These are phyloP conservation scores for Cladosporium sp. DNA, from an alignment of 2,329 filamentous ascomycete genomes.

Conservation along the genomic window DNA sequence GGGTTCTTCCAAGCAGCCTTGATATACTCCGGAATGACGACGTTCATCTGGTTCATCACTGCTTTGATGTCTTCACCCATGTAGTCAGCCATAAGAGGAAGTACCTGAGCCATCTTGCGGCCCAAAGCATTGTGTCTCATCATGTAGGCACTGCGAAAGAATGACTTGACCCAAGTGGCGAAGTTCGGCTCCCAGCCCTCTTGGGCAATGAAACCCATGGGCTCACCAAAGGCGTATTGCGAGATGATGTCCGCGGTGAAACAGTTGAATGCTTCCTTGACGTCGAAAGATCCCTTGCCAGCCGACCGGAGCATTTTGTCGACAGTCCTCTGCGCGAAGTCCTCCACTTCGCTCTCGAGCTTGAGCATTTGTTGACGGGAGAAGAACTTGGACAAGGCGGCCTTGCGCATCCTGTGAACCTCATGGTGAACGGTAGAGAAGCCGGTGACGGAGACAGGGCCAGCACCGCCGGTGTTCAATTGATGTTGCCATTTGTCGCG, in stretches of 20 bases:
- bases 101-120: slow-evolving; percentile 3
- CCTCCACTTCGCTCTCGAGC: slow-evolving; percentile 16
- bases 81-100: slow-evolving; percentile 7
- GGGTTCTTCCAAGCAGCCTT: slow-evolving; percentile 2
- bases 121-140: slow-evolving; percentile 11
- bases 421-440: slow-evolving; percentile 49
- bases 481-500: slow-evolving; percentile 17
- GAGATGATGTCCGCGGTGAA: slow-evolving; percentile 56
- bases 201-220: slow-evolving; percentile 48
- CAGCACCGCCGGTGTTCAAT: slow-evolving; percentile 9
- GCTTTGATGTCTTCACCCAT: slow-evolving; percentile 12
- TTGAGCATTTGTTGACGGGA: slow-evolving; percentile 19
- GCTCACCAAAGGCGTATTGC: slow-evolving; percentile 49
- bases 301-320: slow-evolving; percentile 54
- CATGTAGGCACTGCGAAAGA: slow-evolving; percentile 13
- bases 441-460: slow-evolving; percentile 8
- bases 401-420: slow-evolving; percentile 24
- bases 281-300: slow-evolving; percentile 48
- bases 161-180: slow-evolving; percentile 11
- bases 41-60: slow-evolving; percentile 7
- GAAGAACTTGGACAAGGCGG: slow-evolving; percentile 23
- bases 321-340: slow-evolving; percentile 48
- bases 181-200: slow-evolving; percentile 28
- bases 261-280: slow-evolving; percentile 36
- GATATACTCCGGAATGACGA: slow-evolving; percentile 2